Percentiles rank a stretch among this genome's conserved stretches.
These are phyloP conservation scores for Elongisporangium undulatum DNA, from an alignment of 352 stramenopile species.

Conservation along the genomic window DNA sequence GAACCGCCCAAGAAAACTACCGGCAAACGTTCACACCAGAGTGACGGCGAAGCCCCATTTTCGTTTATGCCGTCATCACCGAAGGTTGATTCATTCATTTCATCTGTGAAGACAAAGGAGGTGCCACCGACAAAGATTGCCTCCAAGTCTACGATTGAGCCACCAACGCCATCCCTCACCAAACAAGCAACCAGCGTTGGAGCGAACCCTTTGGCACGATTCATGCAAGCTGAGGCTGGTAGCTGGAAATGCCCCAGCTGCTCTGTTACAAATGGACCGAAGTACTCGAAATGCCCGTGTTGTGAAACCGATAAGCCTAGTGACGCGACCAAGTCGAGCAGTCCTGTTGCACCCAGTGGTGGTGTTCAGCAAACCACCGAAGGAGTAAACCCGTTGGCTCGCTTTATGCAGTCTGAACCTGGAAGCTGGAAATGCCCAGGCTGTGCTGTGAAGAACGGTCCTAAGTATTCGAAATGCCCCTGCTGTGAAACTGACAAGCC, in stretches of 20 bases:
- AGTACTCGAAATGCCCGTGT: conserved; percentile 68
- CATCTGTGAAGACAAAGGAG: conserved; percentile 18
- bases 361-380: conserved; percentile 7
- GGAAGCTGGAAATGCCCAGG: conserved; percentile 39
- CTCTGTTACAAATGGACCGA: conserved; percentile 56
- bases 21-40: conserved; percentile 16
- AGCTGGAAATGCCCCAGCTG: conserved; percentile 84
- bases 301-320: conserved; percentile 62
- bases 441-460: conserved; percentile 28
- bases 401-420: conserved; percentile 24
- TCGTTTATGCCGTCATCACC: conserved; percentile 64
- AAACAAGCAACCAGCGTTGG: conserved; percentile 11
- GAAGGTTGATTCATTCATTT: conserved; percentile 39
- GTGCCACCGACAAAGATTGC: conserved; percentile 14
- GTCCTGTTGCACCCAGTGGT: conserved; percentile 4
- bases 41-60: conserved; percentile 35
- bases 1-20: conserved; percentile 50
- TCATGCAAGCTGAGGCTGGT: conserved; percentile 58
- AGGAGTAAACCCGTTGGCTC: conserved; percentile 21
- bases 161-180: conserved; percentile 6
- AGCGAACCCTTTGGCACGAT: conserved; percentile 54
- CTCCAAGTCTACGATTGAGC: conserved; percentile 10
- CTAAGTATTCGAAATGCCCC: conserved; percentile 26
- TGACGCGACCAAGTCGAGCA: background rate
- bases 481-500: conserved; percentile 35